Percentiles rank a stretch among this genome's conserved stretches.
Evolutionary conservation across 768 basidiomycete species (phyloP).

Genomic region (Mrakia gelida): DNA sequence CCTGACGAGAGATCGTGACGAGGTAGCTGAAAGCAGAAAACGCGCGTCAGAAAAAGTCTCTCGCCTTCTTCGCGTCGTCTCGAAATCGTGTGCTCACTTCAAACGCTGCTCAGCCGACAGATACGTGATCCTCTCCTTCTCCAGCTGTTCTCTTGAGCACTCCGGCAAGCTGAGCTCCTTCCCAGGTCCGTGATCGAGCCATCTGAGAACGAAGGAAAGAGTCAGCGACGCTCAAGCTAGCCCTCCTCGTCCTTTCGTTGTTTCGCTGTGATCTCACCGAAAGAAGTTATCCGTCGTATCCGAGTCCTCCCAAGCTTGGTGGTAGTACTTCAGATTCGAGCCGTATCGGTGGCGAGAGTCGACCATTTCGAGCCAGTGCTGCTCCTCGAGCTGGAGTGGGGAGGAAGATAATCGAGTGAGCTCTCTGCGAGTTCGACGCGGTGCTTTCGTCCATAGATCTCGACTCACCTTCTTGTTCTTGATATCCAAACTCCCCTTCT

Average conservation of each 20-base stretch:
- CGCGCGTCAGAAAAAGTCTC: not conserved
- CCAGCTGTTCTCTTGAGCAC: slow-evolving; percentile 58
- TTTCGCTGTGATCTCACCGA: slow-evolving; percentile 29
- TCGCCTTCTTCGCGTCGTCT: too few species aligned
- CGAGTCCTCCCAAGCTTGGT: slow-evolving; percentile 54
- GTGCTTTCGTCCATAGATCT: not conserved
- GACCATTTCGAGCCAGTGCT: slow-evolving; percentile 44
- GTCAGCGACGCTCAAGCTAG: not conserved
- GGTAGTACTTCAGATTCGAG: slow-evolving; percentile 48
- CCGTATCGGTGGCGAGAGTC: slow-evolving; percentile 38
- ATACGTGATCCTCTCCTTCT: slow-evolving; percentile 55
- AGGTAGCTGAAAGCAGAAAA: slow-evolving; percentile 48
- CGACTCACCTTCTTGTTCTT: slow-evolving; percentile 12
- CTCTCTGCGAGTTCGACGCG: not conserved
- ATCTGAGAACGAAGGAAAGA: slow-evolving; percentile 35
- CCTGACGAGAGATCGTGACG: slow-evolving; percentile 54
- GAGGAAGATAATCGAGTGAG: not conserved
- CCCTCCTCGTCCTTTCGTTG: too few species aligned
- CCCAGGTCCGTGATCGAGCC: slow-evolving; percentile 60
- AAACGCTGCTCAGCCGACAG: slow-evolving; percentile 59
- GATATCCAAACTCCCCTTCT: not conserved
- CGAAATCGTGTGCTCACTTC: slow-evolving; percentile 44
- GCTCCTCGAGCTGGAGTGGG: slow-evolving; percentile 36
- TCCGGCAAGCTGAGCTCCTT: slow-evolving; percentile 56
- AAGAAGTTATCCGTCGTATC: slow-evolving; percentile 67